These are phyloP conservation scores for Verticillium alfalfae DNA, from an alignment of 2,329 filamentous ascomycete genomes.

Conservation along the genomic window DNA sequence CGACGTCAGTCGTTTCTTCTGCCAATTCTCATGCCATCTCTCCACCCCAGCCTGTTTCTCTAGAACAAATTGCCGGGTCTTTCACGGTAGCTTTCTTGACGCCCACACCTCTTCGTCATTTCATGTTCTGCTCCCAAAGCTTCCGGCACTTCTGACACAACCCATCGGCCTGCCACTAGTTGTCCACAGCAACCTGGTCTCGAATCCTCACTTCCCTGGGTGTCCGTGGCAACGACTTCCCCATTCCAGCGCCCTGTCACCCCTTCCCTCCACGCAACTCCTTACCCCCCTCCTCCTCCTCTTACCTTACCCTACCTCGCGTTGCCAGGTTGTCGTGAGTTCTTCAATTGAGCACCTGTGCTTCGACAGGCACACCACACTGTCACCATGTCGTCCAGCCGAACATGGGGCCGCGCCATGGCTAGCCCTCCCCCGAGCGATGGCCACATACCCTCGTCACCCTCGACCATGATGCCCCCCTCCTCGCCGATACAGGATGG, in stretches of 20 bases:
- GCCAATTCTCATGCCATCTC: neutral
- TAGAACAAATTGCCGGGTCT: too few species aligned
- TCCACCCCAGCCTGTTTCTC: neutral
- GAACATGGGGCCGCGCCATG: constrained; percentile 7
- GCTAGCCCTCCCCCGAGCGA: constrained; percentile 13
- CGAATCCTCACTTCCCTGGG: neutral
- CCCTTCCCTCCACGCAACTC: neutral
- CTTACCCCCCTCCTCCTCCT: neutral
- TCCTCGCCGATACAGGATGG: constrained; percentile 9
- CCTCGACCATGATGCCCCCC: constrained; percentile 2
- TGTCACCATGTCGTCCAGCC: neutral
- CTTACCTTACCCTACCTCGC: neutral
- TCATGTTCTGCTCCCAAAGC: neutral
- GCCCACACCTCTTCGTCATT: neutral
- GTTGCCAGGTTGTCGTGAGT: neutral
- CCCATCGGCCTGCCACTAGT: neutral
- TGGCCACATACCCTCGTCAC: constrained; percentile 11
- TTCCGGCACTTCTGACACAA: neutral
- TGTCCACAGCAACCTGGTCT: neutral
- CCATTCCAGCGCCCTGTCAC: neutral
- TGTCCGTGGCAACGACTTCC: neutral
- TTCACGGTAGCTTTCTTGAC: neutral
- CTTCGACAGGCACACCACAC: neutral
- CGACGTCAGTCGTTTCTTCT: neutral
- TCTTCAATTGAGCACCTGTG: neutral